Evolutionary conservation across 306 rosid species (phyloP).

Genomic region (Coriaria nepalensis): DNA sequence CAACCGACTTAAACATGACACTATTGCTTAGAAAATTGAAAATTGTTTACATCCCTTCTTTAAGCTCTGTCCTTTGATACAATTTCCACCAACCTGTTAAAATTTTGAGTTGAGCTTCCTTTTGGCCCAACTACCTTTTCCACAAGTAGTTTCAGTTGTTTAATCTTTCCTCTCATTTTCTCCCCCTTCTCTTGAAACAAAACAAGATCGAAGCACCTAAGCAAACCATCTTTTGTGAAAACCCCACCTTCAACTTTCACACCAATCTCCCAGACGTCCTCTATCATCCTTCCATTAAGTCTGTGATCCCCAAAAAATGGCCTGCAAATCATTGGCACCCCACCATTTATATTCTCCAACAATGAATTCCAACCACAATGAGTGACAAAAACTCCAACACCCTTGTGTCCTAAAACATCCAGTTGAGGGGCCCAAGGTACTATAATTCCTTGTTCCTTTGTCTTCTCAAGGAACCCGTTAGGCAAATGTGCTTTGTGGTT

Average conservation of each 20-base stretch:
- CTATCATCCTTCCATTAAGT: slow-evolving; percentile 17
- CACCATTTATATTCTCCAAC: slow-evolving; percentile 17
- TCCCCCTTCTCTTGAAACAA: slow-evolving; percentile 9
- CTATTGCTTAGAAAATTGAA: no score
- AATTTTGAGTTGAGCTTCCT: slow-evolving; percentile 21
- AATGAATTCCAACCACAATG: slow-evolving; percentile 27
- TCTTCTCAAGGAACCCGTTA: slow-evolving; percentile 6
- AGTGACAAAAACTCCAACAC: slow-evolving; percentile 15
- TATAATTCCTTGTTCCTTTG: slow-evolving; percentile 9
- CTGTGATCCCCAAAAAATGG: slow-evolving; percentile 27
- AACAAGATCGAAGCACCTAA: slow-evolving; percentile 6
- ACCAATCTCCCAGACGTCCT: slow-evolving; percentile 22
- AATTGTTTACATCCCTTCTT: not conserved
- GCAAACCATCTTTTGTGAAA: slow-evolving; percentile 11
- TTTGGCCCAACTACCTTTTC: slow-evolving; percentile 9
- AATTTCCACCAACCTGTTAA: slow-evolving; percentile 7
- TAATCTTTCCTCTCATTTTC: slow-evolving; percentile 15
- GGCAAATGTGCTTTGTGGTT: slow-evolving; percentile 7
- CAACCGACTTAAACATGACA: no score
- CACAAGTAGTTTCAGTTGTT: slow-evolving; percentile 10
- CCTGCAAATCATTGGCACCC: slow-evolving; percentile 31
- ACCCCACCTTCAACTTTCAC: slow-evolving; percentile 13
- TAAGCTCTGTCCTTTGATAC: not conserved
- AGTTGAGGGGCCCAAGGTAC: slow-evolving; percentile 18
- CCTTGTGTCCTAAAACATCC: slow-evolving; percentile 7